Percentiles rank a stretch among this genome's conserved stretches.
These are phyloP conservation scores for Tetradesmus lagerheimii DNA, from an alignment of 139 green algal species.

Conservation along the genomic window DNA sequence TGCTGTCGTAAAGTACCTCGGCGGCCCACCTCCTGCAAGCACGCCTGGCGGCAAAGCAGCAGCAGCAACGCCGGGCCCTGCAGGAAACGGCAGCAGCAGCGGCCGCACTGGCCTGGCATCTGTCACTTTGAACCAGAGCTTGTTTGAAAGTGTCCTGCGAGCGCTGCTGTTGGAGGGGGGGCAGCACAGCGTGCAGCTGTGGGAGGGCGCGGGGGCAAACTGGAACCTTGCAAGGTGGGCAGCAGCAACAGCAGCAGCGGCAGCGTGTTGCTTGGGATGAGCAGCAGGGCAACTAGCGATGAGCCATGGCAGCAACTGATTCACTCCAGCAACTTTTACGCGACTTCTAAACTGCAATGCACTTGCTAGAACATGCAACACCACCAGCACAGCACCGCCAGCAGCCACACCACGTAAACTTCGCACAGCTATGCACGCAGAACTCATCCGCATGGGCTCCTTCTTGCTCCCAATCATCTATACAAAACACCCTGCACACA, in stretches of 20 bases:
- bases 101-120: constrained; percentile 50
- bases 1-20: constrained; percentile 72
- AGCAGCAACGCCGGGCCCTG: constrained; percentile 6
- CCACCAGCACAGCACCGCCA: too few species aligned
- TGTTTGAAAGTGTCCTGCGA: constrained; percentile 85
- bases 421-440: too few species aligned
- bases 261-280: neutral
- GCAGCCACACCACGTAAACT: too few species aligned
- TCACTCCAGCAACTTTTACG: too few species aligned
- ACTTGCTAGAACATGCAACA: too few species aligned
- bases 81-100: constrained; percentile 37
- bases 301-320: too few species aligned
- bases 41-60: neutral
- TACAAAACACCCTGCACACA: neutral
- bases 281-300: neutral
- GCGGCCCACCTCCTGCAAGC: constrained; percentile 41
- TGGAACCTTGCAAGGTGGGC: constrained; percentile 62
- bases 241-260: neutral
- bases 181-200: constrained; percentile 87
- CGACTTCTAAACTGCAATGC: too few species aligned
- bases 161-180: constrained; percentile 83
- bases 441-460: too few species aligned
- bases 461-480: too few species aligned
- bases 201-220: constrained; percentile 72
- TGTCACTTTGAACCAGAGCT: constrained; percentile 78